phyloP scores from a whole-genome alignment of 495 filamentous ascomycete genomes.

The Halenospora varia region DNA sequence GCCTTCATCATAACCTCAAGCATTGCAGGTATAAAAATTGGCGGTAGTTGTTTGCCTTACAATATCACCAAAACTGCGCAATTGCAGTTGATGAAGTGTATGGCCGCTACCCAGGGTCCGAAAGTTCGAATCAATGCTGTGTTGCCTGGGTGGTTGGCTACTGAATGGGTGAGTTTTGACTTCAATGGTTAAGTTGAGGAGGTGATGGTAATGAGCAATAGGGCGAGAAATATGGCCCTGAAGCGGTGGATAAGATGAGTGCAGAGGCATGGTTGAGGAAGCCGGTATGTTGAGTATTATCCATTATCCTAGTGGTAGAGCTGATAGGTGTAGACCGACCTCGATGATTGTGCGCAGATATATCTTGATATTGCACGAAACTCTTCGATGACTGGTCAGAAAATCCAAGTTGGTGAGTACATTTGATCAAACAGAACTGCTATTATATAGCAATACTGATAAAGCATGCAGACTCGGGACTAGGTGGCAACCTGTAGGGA shows the following conservation, averaged over 20 bases:
- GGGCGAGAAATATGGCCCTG: constrained; percentile 42
- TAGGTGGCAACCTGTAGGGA: background rate
- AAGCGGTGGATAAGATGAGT: constrained; percentile 35
- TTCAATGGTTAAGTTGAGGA: background rate
- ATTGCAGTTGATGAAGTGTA: constrained; percentile 68
- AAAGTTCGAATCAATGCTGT: constrained; percentile 67
- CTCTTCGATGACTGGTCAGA: constrained; percentile 53
- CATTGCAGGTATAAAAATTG: constrained; percentile 38
- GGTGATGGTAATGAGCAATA: constrained; percentile 18
- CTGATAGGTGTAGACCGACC: constrained; percentile 34
- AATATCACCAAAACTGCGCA: constrained; percentile 59
- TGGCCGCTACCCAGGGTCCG: constrained; percentile 61
- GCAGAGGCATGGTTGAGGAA: constrained; percentile 39
- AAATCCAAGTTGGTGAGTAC: constrained; percentile 46
- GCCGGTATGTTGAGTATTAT: constrained; percentile 29
- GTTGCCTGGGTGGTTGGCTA: constrained; percentile 62
- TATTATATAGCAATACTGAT: no score
- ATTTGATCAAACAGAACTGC: no score
- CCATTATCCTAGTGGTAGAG: no score
- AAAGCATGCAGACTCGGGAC: background rate
- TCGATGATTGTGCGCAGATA: constrained; percentile 52
- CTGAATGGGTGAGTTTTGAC: constrained; percentile 59
- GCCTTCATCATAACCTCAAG: constrained; percentile 66
- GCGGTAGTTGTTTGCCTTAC: constrained; percentile 62
- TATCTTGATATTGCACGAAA: constrained; percentile 52